A percentile compares a stretch with the other conserved stretches of the same genome.
These are phyloP conservation scores for Eucalyptus rudis DNA, from an alignment of 345 rosid species.

Conservation along the genomic window DNA sequence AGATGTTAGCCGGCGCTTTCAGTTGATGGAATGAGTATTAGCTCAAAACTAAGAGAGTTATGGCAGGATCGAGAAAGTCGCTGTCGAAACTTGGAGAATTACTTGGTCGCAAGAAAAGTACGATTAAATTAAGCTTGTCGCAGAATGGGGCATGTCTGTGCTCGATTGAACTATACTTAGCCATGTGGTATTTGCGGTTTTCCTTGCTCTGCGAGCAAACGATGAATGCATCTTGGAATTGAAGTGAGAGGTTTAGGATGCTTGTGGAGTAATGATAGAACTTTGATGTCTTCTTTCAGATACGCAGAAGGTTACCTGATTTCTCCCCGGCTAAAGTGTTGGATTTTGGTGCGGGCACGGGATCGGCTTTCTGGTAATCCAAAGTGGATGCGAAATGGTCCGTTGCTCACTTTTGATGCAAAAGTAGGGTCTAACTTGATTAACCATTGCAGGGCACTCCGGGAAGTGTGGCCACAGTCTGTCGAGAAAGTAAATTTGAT, in stretches of 20 bases:
- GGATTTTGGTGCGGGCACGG: conserved; percentile 96
- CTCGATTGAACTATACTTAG: background rate
- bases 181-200: background rate
- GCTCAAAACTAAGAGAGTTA: background rate
- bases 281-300: conserved; percentile 17
- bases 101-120: background rate
- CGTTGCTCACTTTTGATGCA: background rate
- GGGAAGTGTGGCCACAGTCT: conserved; percentile 87
- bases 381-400: background rate
- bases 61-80: background rate
- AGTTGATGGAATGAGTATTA: background rate
- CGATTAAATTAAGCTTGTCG: background rate
- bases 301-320: conserved; percentile 58
- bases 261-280: background rate
- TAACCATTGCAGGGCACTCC: conserved; percentile 48
- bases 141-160: background rate
- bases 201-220: background rate
- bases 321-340: conserved; percentile 59
- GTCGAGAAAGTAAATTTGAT: conserved; percentile 59
- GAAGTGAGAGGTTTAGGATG: background rate
- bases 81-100: background rate
- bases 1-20: background rate
- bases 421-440: background rate
- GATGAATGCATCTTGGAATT: background rate
- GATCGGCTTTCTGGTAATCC: conserved; percentile 89